These are phyloP conservation scores for Ambrosiella beaveri DNA, from an alignment of 2,329 filamentous ascomycete species.

Conservation along the genomic window DNA sequence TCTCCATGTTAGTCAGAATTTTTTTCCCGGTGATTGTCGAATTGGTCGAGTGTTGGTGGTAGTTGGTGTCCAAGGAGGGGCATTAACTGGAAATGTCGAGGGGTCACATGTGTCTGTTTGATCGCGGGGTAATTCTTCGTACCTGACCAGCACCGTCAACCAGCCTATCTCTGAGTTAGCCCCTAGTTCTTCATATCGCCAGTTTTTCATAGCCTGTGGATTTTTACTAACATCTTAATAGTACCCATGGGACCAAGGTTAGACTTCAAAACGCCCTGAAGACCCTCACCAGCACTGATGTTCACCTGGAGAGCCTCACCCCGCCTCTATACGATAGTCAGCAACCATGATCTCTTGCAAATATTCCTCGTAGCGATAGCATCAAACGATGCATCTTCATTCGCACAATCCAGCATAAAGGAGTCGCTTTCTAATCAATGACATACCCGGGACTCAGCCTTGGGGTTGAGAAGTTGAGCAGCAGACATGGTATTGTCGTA, in stretches of 20 bases:
- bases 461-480: slow-evolving; percentile 93
- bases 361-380: background rate
- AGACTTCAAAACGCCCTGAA: slow-evolving; percentile 86
- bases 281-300: slow-evolving; percentile 86
- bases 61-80: background rate
- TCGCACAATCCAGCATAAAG: background rate
- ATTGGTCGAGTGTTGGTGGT: background rate
- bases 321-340: slow-evolving; percentile 47
- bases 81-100: background rate
- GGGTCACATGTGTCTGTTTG: slow-evolving; percentile 13
- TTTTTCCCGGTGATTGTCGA: slow-evolving; percentile 14
- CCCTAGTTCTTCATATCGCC: background rate
- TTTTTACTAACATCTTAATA: slow-evolving; percentile 65
- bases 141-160: slow-evolving; percentile 54
- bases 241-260: slow-evolving; percentile 89
- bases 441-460: slow-evolving; percentile 89
- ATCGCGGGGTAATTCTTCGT: slow-evolving; percentile 19
- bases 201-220: background rate
- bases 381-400: background rate
- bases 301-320: slow-evolving; percentile 95
- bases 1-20: slow-evolving; percentile 12
- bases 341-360: slow-evolving; percentile 6
- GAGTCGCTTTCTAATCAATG: slow-evolving; percentile 1
- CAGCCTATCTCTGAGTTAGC: slow-evolving; percentile 30
- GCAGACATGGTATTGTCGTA: slow-evolving; percentile 55